Conservation (phyloP, 179 eudicot species). For the Silene noctiflora region DNA sequence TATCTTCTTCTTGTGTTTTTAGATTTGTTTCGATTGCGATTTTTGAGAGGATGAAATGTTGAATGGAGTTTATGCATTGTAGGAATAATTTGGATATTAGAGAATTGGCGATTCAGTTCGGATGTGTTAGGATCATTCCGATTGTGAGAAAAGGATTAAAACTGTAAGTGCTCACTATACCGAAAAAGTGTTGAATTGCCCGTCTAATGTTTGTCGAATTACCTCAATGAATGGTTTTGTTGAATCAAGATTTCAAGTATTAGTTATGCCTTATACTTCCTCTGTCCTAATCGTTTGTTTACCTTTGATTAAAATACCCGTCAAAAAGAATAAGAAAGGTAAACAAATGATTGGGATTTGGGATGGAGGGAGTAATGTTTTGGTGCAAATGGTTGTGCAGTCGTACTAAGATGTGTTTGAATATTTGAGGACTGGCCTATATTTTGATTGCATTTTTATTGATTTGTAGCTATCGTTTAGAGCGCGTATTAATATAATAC, state of each 20-base stretch:
- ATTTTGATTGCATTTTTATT: no score
- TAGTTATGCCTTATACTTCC: background rate
- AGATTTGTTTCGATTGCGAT: background rate
- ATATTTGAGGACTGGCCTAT: no score
- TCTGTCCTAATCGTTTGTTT: no score
- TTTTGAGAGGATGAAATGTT: background rate
- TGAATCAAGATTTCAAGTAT: background rate
- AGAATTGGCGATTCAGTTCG: conserved; percentile 83
- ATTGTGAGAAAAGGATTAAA: conserved; percentile 69
- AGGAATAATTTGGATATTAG: conserved; percentile 87
- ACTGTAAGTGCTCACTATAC: conserved; percentile 44
- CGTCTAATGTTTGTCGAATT: conserved; percentile 29
- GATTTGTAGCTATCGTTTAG: no score
- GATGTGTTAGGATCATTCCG: conserved; percentile 87
- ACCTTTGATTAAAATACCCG: no score
- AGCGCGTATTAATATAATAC: no score
- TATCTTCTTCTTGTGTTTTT: background rate
- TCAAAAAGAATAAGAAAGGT: no score
- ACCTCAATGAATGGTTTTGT: conserved; percentile 18
- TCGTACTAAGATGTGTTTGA: no score
- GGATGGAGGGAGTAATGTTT: no score
- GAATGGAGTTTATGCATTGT: conserved; percentile 11
- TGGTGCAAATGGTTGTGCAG: no score
- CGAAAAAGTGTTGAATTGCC: conserved; percentile 7
- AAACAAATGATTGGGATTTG: no score